Conservation (phyloP, 192 early-diverging fungal genomes). For the Haplosporangium gracile region DNA sequence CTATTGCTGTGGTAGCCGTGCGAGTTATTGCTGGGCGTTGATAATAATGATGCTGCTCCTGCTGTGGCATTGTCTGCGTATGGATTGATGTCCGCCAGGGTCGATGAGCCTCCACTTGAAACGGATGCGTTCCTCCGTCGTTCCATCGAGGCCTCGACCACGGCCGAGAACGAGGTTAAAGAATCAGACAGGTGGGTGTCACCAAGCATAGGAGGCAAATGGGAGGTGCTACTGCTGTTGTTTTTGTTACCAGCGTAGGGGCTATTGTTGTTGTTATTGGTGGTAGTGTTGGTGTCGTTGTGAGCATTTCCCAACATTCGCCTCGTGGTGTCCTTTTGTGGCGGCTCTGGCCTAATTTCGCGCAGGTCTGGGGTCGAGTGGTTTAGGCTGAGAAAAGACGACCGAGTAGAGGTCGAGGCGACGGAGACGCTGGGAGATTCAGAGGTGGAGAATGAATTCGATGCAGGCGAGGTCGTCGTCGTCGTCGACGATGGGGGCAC, state of each 20-base stretch:
- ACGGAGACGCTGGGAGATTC: slow-evolving; percentile 20
- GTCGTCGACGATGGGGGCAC: slow-evolving; percentile 12
- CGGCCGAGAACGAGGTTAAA: slow-evolving; percentile 9
- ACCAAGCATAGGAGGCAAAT: slow-evolving; percentile 9
- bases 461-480: background rate
- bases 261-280: background rate
- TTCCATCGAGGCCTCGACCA: slow-evolving; percentile 31
- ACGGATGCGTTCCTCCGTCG: slow-evolving; percentile 25
- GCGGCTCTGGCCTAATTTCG: slow-evolving; percentile 13
- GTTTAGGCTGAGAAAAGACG: slow-evolving; percentile 6
- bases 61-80: slow-evolving; percentile 24
- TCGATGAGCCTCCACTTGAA: slow-evolving; percentile 14
- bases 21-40: background rate
- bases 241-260: background rate
- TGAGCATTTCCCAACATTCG: background rate
- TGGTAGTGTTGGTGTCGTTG: background rate
- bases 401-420: background rate
- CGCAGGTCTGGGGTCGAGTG: slow-evolving; percentile 9
- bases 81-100: slow-evolving; percentile 16
- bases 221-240: slow-evolving; percentile 5
- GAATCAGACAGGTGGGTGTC: slow-evolving; percentile 14
- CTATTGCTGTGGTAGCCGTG: background rate
- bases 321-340: slow-evolving; percentile 27
- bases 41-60: background rate
- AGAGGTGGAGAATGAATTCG: slow-evolving; percentile 7